Evolutionary conservation across 345 rosid genomes (phyloP).

Genomic region (Bretschneidera sinensis): DNA sequence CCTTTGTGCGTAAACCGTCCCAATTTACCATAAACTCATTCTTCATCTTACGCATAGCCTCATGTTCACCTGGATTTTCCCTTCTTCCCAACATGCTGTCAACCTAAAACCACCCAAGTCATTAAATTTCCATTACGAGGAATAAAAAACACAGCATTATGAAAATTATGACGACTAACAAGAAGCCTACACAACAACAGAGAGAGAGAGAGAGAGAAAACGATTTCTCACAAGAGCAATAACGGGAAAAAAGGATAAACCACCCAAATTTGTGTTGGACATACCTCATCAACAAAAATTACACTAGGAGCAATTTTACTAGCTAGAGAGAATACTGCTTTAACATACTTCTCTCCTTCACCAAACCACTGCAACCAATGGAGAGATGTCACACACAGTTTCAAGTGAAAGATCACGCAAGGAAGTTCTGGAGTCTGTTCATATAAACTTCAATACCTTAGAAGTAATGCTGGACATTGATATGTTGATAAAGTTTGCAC

Average conservation of each 20-base stretch:
- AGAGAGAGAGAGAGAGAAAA: too few species aligned
- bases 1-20: conserved; percentile 97
- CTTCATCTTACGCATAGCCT: conserved; percentile 99
- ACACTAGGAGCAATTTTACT: conserved; percentile 99
- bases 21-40: conserved; percentile 98
- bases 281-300: conserved; percentile 95
- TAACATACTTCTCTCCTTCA: conserved; percentile 98
- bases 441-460: conserved; percentile 44
- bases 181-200: too few species aligned
- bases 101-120: conserved; percentile 44
- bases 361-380: conserved; percentile 92
- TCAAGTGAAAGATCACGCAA: not conserved
- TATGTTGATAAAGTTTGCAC: conserved; percentile 97
- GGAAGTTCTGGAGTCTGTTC: too few species aligned
- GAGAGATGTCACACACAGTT: conserved; percentile 6
- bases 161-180: too few species aligned
- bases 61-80: conserved; percentile 99
- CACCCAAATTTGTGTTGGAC: conserved; percentile 16
- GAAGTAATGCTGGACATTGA: conserved; percentile 99
- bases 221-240: too few species aligned
- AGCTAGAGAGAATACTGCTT: conserved; percentile 95
- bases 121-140: not conserved
- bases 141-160: not conserved
- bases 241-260: too few species aligned
- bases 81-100: conserved; percentile 99